These are phyloP conservation scores for Kokia cookei DNA, from an alignment of 441 rosid species.

Conservation along the genomic window DNA sequence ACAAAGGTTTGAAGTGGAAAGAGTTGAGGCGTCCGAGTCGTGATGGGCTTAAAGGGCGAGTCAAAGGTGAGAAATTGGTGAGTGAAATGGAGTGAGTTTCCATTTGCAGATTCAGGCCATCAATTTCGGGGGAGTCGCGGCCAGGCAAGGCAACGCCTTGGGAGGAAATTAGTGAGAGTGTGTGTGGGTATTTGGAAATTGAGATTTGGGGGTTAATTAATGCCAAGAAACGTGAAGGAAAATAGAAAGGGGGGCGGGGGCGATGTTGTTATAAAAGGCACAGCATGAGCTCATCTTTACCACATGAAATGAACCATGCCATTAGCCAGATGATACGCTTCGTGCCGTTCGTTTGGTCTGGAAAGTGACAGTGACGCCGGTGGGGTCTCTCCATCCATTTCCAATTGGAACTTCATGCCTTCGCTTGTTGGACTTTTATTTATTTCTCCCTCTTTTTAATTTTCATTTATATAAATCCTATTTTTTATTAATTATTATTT, in stretches of 20 bases:
- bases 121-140: not conserved
- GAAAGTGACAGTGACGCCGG: not conserved
- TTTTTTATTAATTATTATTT: no score
- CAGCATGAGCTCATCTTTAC: not conserved
- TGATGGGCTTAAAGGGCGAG: conserved; percentile 8
- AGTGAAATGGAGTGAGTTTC: conserved; percentile 33
- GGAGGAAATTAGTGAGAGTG: not conserved
- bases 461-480: no score
- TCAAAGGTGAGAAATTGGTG: conserved; percentile 28
- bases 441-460: no score
- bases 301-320: not conserved
- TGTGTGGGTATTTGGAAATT: not conserved
- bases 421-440: no score
- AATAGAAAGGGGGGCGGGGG: not conserved
- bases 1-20: conserved; percentile 4
- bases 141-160: not conserved
- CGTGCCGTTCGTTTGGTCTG: not conserved
- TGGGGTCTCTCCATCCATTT: not conserved
- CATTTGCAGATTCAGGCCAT: conserved; percentile 26
- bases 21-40: conserved; percentile 33
- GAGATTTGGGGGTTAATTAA: not conserved
- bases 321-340: no score
- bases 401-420: not conserved
- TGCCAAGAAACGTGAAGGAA: not conserved
- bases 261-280: not conserved